Percentiles rank a stretch among this genome's conserved stretches.
phyloP scores from a whole-genome alignment of 306 rosid genomes.

The Pterocarpus macrocarpus region DNA sequence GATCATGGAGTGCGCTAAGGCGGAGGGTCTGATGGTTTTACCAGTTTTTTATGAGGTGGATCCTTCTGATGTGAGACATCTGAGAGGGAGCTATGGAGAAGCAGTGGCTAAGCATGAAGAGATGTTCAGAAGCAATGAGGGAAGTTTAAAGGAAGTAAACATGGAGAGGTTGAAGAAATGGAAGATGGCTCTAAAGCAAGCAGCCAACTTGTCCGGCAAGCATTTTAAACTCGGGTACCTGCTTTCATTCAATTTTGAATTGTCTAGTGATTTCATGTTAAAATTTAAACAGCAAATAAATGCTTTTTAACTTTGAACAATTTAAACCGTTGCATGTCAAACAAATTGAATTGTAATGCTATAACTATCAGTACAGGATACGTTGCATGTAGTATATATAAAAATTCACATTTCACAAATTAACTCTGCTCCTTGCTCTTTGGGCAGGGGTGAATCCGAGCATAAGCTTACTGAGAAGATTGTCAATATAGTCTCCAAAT shows the following conservation, averaged over 20 bases:
- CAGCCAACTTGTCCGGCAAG: neutral
- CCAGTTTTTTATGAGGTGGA: conserved; percentile 16
- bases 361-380: neutral
- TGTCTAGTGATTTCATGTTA: neutral
- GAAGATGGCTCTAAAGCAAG: neutral
- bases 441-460: neutral
- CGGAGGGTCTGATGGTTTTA: neutral
- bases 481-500: neutral
- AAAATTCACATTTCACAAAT: neutral
- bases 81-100: neutral
- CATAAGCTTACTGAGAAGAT: neutral
- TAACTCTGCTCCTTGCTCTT: conserved; percentile 51
- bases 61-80: neutral
- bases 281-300: neutral
- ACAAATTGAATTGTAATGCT: neutral
- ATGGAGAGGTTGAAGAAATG: neutral
- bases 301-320: neutral
- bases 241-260: neutral
- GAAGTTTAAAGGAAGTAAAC: too few relatives aligned
- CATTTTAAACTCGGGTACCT: neutral
- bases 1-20: neutral
- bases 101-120: neutral
- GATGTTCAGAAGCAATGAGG: neutral
- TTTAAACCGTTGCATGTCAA: neutral
- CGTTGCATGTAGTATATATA: neutral